Evolutionary conservation across 169 alveolate genomes (phyloP), one percentile per base, ranked within the genome.

Genomic region (Besnoitia besnoiti): DNA sequence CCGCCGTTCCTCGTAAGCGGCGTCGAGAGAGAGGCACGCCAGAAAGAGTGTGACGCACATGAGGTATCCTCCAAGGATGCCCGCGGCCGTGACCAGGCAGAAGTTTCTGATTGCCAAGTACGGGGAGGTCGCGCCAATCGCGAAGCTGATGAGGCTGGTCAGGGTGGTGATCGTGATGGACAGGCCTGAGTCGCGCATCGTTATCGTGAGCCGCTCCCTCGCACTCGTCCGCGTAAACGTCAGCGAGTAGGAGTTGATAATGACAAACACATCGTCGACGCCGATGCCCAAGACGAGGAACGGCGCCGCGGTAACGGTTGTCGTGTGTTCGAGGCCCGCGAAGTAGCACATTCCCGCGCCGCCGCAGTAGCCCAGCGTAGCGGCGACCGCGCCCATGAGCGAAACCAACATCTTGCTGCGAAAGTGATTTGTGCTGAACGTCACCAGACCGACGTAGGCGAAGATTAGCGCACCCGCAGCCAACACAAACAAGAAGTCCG

Each of bases 221-320:
- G 97, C 96, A 77, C 94, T 94, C 40, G 95, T 95, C 67, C 94
- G 87, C 85, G 95, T 96, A 75, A 93, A 95, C 16, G 97, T 91
- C 85, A 96, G 93, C 0, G 97, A 92, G 62, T 95, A 96, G 0
- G 97, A 95, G 92, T 96, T 96, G 76, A 96, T 76, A 3, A 96
- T 94, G 30, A 96, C 98, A 88, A 96, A 96, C 2, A 95, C 95
- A 51, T 96, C 97, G 73, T 96, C 98, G 33, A 96, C 96, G 30
- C 98, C 97, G 39, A 96, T 96, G 44, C 97, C 98, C 33, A 96
- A 90, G 27, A 96, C 97, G 24, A 96, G 93, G 91, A 96, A 95
- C 19, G 98, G 98, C 21, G 97, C 97, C 0, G 97, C 96, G 46
- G 96, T 94, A 33, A 96, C 96, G 3, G 98, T 95, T 24, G 96